Conservation (phyloP, 2,329 filamentous ascomycete genomes). For the Aureobasidium vineae region DNA sequence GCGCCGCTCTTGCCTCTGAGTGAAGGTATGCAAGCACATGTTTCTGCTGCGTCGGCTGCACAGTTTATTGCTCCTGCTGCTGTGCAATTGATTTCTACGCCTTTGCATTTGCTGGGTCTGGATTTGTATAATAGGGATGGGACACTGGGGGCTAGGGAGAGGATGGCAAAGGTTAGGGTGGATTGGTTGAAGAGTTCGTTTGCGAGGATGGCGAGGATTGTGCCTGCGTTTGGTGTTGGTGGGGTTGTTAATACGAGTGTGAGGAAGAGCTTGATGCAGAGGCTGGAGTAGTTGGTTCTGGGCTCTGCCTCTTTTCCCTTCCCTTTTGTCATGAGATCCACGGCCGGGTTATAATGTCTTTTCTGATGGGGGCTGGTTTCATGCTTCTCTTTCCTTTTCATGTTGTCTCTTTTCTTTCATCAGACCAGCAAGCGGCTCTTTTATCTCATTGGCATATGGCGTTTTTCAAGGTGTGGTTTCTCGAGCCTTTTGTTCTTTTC, state of each 20-base stretch:
- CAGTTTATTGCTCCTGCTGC: conserved; percentile 79
- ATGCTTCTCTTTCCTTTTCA: too few relatives aligned
- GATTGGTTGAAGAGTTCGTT: conserved; percentile 73
- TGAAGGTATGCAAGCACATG: conserved; percentile 53
- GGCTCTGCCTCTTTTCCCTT: background rate
- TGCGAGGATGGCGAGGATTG: conserved; percentile 78
- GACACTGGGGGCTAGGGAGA: conserved; percentile 53
- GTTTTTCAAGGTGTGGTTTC: too few relatives aligned
- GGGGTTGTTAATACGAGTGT: conserved; percentile 80
- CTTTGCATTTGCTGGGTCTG: conserved; percentile 78
- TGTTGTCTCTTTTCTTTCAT: too few relatives aligned
- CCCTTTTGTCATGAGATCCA: background rate
- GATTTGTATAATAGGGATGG: conserved; percentile 76
- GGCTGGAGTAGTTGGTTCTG: conserved; percentile 45
- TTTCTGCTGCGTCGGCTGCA: conserved; percentile 54
- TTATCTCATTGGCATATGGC: too few relatives aligned
- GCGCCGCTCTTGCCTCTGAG: conserved; percentile 61
- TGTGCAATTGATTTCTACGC: conserved; percentile 77
- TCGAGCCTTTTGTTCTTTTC: too few relatives aligned
- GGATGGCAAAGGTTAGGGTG: conserved; percentile 64
- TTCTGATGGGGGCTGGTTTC: too few relatives aligned
- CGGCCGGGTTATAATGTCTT: background rate
- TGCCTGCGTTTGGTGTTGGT: conserved; percentile 85
- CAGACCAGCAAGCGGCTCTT: too few relatives aligned
- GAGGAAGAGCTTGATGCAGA: conserved; percentile 64